These are phyloP conservation scores for Epithele typhae DNA, from an alignment of 768 basidiomycete species.

Conservation along the genomic window DNA sequence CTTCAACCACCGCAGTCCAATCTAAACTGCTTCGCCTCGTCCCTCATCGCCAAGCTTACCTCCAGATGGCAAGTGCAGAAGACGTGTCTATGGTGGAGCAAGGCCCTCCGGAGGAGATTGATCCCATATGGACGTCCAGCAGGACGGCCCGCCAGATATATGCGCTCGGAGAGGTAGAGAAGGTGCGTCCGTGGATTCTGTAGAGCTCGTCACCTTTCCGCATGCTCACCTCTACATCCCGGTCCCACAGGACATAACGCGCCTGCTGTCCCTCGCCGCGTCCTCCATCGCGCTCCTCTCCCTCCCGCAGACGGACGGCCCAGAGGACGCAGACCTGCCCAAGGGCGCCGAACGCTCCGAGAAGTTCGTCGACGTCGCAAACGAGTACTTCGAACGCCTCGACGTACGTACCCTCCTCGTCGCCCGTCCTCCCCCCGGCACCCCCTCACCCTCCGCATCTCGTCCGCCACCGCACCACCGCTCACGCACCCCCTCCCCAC, in stretches of 20 bases:
- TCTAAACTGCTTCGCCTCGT: too few species aligned
- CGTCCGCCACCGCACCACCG: neutral
- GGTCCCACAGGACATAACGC: conserved; percentile 62
- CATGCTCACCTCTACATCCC: neutral
- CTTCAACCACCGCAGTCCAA: too few species aligned
- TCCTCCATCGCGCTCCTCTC: conserved; percentile 77
- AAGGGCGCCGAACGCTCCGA: conserved; percentile 82
- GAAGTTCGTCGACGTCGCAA: conserved; percentile 80
- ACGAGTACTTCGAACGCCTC: conserved; percentile 80
- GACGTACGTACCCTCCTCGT: conserved; percentile 45
- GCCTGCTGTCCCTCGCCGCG: conserved; percentile 68
- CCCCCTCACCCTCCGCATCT: neutral
- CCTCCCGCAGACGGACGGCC: conserved; percentile 75
- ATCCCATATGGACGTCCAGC: conserved; percentile 80
- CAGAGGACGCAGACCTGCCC: conserved; percentile 57
- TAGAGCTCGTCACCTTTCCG: too few species aligned
- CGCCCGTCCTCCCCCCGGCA: neutral
- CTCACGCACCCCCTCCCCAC: conserved; percentile 2
- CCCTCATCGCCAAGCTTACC: too few species aligned
- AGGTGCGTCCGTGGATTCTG: too few species aligned
- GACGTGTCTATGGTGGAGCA: too few species aligned
- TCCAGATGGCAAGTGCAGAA: too few species aligned
- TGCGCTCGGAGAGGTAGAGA: conserved; percentile 76
- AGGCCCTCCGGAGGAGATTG: conserved; percentile 38
- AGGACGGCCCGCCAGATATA: conserved; percentile 79